Evolutionary conservation across 2,329 filamentous ascomycete genomes (phyloP).

Genomic region (Aspergillus felis): DNA sequence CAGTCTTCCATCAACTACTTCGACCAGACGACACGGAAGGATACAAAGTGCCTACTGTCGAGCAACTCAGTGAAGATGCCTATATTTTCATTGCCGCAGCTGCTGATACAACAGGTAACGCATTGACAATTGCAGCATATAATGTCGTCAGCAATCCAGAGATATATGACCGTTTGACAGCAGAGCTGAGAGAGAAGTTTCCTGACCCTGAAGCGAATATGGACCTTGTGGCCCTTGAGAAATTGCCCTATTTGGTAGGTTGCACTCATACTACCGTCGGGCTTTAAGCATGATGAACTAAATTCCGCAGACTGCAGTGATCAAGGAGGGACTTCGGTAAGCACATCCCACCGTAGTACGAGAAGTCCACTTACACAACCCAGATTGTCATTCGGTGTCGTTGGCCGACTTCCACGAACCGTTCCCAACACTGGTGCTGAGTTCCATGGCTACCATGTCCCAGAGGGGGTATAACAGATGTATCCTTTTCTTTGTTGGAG

Average conservation of each 20-base stretch:
- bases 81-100: conserved; percentile 27
- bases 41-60: conserved; percentile 15
- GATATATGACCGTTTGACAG: conserved; percentile 21
- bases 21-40: conserved; percentile 13
- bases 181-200: conserved; percentile 29
- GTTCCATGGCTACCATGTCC: conserved; percentile 30
- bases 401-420: conserved; percentile 31
- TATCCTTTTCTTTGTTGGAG: too few relatives aligned
- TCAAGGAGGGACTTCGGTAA: conserved; percentile 36
- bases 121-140: conserved; percentile 28
- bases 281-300: background rate
- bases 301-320: conserved; percentile 24
- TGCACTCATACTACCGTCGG: background rate
- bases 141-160: conserved; percentile 24
- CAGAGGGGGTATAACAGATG: conserved; percentile 22
- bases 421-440: conserved; percentile 29
- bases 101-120: conserved; percentile 35
- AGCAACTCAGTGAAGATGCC: conserved; percentile 25
- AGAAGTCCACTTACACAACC: background rate
- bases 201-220: conserved; percentile 23
- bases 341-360: background rate
- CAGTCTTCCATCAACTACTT: conserved; percentile 19
- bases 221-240: conserved; percentile 28
- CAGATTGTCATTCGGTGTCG: conserved; percentile 30
- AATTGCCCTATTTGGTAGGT: conserved; percentile 32